Conservation (phyloP, 352 stramenopile species). For the Thalassiosira mediterranea region DNA sequence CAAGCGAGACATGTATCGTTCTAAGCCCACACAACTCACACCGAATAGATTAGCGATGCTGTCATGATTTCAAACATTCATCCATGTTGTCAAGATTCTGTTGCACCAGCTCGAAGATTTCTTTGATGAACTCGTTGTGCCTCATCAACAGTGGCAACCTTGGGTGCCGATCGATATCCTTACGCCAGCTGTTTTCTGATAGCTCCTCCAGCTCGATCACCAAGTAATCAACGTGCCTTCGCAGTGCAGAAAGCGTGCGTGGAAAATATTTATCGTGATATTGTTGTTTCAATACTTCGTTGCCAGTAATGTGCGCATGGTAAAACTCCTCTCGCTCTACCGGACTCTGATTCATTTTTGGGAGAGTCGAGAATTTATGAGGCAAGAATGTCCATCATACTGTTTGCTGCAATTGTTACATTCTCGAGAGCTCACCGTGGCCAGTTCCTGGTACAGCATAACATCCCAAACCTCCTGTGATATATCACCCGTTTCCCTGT, state of each 20-base stretch:
- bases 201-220: conserved; percentile 57
- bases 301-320: conserved; percentile 38
- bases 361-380: no score
- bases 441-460: conserved; percentile 43
- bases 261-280: conserved; percentile 53
- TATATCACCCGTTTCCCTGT: conserved; percentile 51
- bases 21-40: no score
- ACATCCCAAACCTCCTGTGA: conserved; percentile 63
- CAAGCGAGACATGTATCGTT: no score
- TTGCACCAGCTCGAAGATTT: conserved; percentile 45
- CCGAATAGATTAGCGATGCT: no score
- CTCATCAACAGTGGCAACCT: conserved; percentile 57
- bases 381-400: no score
- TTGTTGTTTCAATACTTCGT: conserved; percentile 41
- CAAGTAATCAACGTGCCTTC: conserved; percentile 52
- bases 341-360: no score
- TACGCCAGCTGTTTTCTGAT: conserved; percentile 9
- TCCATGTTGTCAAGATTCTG: conserved; percentile 28
- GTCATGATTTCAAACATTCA: neutral
- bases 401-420: no score
- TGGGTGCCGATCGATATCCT: conserved; percentile 34
- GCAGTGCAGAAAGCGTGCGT: conserved; percentile 34
- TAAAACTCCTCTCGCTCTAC: no score
- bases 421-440: conserved; percentile 22
- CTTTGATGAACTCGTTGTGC: conserved; percentile 65